These are phyloP conservation scores for Gypsophila paniculata DNA, from an alignment of 179 eudicot species.

Conservation along the genomic window DNA sequence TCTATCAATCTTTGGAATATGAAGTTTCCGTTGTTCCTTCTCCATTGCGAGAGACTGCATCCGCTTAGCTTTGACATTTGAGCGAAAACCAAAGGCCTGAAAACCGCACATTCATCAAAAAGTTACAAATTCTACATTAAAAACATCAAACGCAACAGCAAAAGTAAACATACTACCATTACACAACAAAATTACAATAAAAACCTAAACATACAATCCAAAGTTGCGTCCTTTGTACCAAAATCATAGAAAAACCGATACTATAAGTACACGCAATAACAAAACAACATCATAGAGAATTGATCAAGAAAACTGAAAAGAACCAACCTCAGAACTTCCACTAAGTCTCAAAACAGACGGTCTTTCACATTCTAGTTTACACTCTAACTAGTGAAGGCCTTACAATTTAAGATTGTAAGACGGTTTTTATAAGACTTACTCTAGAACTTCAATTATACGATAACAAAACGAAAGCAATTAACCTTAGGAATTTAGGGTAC, in stretches of 20 bases:
- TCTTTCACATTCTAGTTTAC: no score
- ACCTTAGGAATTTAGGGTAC: background rate
- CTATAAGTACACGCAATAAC: background rate
- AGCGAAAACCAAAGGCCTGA: conserved; percentile 77
- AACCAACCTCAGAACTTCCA: no score
- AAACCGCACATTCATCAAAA: conserved; percentile 1
- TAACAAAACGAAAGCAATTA: background rate
- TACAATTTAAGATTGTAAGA: no score
- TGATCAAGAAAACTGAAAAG: no score
- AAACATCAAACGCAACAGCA: conserved; percentile 2
- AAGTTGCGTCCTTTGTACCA: background rate
- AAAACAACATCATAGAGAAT: no score
- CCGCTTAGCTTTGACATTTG: conserved; percentile 69
- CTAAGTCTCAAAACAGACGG: no score
- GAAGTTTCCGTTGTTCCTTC: conserved; percentile 89
- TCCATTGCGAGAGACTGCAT: conserved; percentile 62
- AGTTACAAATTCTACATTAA: background rate
- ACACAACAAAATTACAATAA: background rate
- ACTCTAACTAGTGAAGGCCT: no score
- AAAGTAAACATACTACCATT: background rate
- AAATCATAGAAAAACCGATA: background rate
- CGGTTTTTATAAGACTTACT: background rate
- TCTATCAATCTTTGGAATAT: conserved; percentile 69
- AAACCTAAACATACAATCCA: background rate
- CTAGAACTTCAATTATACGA: background rate